phyloP scores from a whole-genome alignment of 2,329 filamentous ascomycete genomes.

The Elsinoe batatas region DNA sequence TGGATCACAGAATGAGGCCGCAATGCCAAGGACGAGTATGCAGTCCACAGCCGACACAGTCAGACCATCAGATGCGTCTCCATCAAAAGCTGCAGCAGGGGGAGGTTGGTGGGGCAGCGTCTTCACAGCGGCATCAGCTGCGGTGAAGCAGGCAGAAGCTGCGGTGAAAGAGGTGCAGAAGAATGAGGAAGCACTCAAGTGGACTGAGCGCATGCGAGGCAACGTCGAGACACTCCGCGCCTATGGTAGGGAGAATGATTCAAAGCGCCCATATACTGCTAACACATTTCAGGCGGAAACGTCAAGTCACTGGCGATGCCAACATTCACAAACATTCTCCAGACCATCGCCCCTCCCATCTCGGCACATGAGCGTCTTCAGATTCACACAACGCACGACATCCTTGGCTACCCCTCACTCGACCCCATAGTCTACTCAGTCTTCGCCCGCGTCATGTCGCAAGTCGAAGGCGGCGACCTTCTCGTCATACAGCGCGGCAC shows the following conservation, averaged over 20 bases:
- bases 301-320: conserved; percentile 77
- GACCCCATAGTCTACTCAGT: conserved; percentile 86
- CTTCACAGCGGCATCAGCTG: conserved; percentile 70
- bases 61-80: conserved; percentile 4
- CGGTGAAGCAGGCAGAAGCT: conserved; percentile 83
- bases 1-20: conserved; percentile 49
- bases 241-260: conserved; percentile 49
- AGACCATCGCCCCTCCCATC: conserved; percentile 92
- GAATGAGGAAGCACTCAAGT: conserved; percentile 92
- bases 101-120: conserved; percentile 87
- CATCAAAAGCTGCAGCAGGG: conserved; percentile 34
- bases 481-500: conserved; percentile 89
- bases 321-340: conserved; percentile 87
- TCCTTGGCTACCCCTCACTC: conserved; percentile 86
- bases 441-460: conserved; percentile 95
- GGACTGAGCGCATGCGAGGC: conserved; percentile 86
- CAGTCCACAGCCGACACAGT: conserved; percentile 11
- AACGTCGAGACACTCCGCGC: conserved; percentile 72
- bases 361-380: conserved; percentile 92
- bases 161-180: conserved; percentile 91
- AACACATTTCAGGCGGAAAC: conserved; percentile 59
- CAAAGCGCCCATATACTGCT: conserved; percentile 14
- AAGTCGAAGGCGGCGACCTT: conserved; percentile 93
- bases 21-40: conserved; percentile 42
- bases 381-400: conserved; percentile 94